Evolutionary conservation across 345 rosid species (phyloP).

Genomic region (Melaleuca alternifolia): DNA sequence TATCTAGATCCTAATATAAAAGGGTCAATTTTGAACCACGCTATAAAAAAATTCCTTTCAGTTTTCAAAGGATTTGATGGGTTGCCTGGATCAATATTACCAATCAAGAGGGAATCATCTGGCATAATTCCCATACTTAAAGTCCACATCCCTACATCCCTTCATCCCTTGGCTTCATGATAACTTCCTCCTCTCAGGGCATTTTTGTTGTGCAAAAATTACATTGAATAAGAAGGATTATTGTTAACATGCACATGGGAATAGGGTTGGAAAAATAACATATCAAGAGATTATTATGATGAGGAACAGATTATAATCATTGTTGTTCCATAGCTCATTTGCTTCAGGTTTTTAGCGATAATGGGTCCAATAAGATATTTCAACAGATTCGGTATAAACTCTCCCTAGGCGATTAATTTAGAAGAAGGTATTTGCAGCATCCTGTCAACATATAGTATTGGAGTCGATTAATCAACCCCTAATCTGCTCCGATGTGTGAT

Average conservation of each 20-base stretch:
- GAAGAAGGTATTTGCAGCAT: background rate
- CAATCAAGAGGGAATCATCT: conserved; percentile 44
- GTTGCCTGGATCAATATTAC: conserved; percentile 40
- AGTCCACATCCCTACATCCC: conserved; percentile 26
- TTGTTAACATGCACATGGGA: background rate
- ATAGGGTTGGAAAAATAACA: background rate
- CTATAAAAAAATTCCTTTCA: background rate
- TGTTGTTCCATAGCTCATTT: background rate
- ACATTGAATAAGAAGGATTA: background rate
- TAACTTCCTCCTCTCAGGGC: conserved; percentile 37
- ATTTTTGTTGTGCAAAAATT: background rate
- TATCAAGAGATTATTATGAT: background rate
- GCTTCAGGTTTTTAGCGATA: background rate
- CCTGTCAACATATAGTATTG: background rate
- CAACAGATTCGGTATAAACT: background rate
- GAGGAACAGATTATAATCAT: background rate
- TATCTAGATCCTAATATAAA: background rate
- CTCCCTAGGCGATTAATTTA: background rate
- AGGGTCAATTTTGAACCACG: background rate
- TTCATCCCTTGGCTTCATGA: conserved; percentile 29
- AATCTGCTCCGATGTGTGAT: background rate
- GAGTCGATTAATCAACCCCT: background rate
- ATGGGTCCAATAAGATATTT: background rate
- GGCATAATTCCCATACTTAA: conserved; percentile 33
- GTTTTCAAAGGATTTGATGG: conserved; percentile 37